Evolutionary conservation across 345 rosid species (phyloP).

Genomic region (Turnera subulata): DNA sequence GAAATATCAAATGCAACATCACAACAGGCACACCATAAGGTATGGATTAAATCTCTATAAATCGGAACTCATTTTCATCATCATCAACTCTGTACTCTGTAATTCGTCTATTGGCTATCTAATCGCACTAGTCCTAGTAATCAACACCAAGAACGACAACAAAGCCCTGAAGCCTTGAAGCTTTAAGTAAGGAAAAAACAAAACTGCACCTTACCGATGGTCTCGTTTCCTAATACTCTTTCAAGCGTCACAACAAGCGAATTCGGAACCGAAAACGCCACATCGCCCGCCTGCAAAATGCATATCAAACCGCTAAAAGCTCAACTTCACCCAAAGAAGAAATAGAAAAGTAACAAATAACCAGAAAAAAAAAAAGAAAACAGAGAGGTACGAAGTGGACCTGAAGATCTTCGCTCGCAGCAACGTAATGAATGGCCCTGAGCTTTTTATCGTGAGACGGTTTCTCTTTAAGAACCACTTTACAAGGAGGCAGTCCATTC

Average conservation of each 20-base stretch:
- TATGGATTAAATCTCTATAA: too few relatives aligned
- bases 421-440: conserved; percentile 77
- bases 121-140: too few relatives aligned
- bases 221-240: conserved; percentile 93
- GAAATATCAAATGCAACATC: too few relatives aligned
- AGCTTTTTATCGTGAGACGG: conserved; percentile 62
- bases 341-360: conserved; percentile 6
- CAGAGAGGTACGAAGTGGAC: conserved; percentile 30
- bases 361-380: not conserved
- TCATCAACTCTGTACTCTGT: too few relatives aligned
- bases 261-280: conserved; percentile 80
- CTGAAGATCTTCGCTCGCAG: conserved; percentile 89
- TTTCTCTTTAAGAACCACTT: conserved; percentile 69
- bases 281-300: conserved; percentile 66
- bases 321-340: conserved; percentile 1
- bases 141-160: not conserved
- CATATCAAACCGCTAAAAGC: not conserved
- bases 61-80: too few relatives aligned
- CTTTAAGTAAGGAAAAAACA: not conserved
- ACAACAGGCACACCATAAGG: too few relatives aligned
- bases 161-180: not conserved
- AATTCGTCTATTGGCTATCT: too few relatives aligned
- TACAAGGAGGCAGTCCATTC: conserved; percentile 87
- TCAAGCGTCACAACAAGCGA: conserved; percentile 90
- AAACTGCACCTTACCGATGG: conserved; percentile 61